These are phyloP conservation scores for Nakataea oryzae DNA, from an alignment of 2,329 filamentous ascomycete genomes.

Conservation along the genomic window DNA sequence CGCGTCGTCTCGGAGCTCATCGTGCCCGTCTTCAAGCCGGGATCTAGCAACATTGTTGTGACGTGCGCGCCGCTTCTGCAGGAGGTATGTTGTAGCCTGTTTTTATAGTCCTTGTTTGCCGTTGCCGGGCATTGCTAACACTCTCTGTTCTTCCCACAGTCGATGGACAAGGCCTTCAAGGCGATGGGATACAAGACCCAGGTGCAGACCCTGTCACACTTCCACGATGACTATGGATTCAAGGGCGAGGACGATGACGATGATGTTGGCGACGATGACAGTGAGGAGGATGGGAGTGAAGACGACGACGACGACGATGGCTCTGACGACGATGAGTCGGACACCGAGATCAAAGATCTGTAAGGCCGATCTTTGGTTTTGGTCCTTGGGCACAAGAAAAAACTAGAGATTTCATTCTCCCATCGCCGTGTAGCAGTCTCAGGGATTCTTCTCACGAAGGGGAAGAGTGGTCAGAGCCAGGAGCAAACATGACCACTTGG, in stretches of 20 bases:
- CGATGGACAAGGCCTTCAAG: conserved; percentile 64
- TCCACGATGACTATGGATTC: conserved; percentile 84
- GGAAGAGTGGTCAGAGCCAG: too few species aligned
- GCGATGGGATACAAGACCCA: conserved; percentile 69
- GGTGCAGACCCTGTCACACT: conserved; percentile 63
- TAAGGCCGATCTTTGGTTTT: neutral
- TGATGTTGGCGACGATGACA: conserved; percentile 44
- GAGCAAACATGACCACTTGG: too few species aligned
- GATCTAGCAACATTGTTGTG: conserved; percentile 73
- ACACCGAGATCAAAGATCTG: neutral
- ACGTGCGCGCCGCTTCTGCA: conserved; percentile 80
- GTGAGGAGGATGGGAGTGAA: conserved; percentile 29
- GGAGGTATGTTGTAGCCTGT: conserved; percentile 52
- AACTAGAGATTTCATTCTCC: too few species aligned
- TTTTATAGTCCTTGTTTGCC: neutral
- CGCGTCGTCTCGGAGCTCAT: conserved; percentile 64
- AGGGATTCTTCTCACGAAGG: too few species aligned
- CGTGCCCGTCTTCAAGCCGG: conserved; percentile 68
- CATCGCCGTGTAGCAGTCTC: too few species aligned
- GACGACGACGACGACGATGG: conserved; percentile 29
- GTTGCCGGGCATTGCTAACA: conserved; percentile 7
- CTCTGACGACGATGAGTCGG: conserved; percentile 16
- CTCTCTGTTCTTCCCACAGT: conserved; percentile 32
- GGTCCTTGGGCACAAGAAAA: neutral
- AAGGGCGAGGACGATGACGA: conserved; percentile 52